Conservation (phyloP, 352 stramenopile species). For the Nothophytophthora sp. region DNA sequence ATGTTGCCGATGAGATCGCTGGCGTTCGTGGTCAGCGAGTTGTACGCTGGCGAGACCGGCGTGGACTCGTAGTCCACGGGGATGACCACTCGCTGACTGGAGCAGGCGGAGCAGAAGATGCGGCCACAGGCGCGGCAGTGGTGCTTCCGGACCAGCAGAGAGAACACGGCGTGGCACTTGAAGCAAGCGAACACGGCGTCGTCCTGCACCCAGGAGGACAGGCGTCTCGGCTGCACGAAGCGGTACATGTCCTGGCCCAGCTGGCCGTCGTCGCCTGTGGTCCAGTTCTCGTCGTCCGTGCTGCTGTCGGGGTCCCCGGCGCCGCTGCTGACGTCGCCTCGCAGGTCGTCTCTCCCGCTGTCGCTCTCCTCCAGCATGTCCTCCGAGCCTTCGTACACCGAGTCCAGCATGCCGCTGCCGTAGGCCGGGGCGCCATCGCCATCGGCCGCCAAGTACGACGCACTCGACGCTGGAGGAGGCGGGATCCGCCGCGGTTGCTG, state of each 20-base stretch:
- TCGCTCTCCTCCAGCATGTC: conserved; percentile 39
- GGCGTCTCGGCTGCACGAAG: conserved; percentile 75
- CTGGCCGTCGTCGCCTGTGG: conserved; percentile 45
- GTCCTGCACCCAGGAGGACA: conserved; percentile 87
- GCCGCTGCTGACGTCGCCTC: conserved; percentile 7
- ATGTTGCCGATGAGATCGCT: conserved; percentile 82
- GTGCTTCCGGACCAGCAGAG: conserved; percentile 79
- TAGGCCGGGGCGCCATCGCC: conserved; percentile 22
- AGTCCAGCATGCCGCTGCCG: conserved; percentile 46
- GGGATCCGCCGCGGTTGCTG: conserved; percentile 9
- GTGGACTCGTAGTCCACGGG: conserved; percentile 78
- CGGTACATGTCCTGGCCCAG: conserved; percentile 75
- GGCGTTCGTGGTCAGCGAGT: conserved; percentile 70
- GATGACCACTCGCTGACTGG: conserved; percentile 83
- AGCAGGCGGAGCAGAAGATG: conserved; percentile 83
- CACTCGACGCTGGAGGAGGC: conserved; percentile 8
- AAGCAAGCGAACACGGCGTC: conserved; percentile 87
- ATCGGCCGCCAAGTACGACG: conserved; percentile 13
- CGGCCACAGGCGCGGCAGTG: conserved; percentile 80
- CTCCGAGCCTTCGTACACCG: conserved; percentile 56
- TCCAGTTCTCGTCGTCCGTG: conserved; percentile 69
- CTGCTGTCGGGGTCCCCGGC: conserved; percentile 22
- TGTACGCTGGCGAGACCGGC: conserved; percentile 56
- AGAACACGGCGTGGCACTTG: conserved; percentile 84
- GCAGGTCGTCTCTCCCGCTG: background rate